Conservation (phyloP, 2,329 filamentous ascomycete species). For the Chaetomium globosum region DNA sequence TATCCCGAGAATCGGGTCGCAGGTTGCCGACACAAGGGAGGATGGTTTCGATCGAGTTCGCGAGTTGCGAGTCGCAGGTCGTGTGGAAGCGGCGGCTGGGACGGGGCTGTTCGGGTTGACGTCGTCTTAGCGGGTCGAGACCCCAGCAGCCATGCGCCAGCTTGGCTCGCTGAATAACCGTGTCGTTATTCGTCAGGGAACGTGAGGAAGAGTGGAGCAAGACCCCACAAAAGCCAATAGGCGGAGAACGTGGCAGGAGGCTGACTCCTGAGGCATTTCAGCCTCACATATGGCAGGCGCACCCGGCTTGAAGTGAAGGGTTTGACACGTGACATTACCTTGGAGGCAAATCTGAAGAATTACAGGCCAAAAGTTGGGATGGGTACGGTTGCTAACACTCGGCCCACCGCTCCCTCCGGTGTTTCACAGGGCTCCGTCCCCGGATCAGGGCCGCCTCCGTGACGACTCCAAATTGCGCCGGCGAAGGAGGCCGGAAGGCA, state of each 20-base stretch:
- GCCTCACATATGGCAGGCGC: constrained; percentile 4
- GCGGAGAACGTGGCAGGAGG: neutral
- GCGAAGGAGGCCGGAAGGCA: too few species aligned
- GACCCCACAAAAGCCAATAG: constrained; percentile 3
- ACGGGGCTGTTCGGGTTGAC: neutral
- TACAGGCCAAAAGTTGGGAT: too few species aligned
- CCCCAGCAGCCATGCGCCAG: constrained; percentile 1
- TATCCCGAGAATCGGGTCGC: neutral
- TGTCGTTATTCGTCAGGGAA: neutral
- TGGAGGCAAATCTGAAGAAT: neutral
- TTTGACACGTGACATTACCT: neutral
- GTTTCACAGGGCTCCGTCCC: too few species aligned
- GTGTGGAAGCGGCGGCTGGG: neutral
- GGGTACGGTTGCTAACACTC: too few species aligned
- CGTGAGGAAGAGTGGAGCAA: neutral
- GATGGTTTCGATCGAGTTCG: neutral
- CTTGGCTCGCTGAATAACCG: constrained; percentile 6
- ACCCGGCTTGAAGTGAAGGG: neutral
- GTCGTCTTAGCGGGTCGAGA: constrained; percentile 14
- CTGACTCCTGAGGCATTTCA: neutral
- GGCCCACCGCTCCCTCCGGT: too few species aligned
- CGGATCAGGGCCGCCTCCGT: too few species aligned
- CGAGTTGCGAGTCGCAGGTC: neutral
- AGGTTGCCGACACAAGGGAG: neutral
- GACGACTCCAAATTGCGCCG: too few species aligned